These are phyloP conservation scores for Mrakiaceae sp. DNA, from an alignment of 1,284 basidiomycete genomes.

Conservation along the genomic window DNA sequence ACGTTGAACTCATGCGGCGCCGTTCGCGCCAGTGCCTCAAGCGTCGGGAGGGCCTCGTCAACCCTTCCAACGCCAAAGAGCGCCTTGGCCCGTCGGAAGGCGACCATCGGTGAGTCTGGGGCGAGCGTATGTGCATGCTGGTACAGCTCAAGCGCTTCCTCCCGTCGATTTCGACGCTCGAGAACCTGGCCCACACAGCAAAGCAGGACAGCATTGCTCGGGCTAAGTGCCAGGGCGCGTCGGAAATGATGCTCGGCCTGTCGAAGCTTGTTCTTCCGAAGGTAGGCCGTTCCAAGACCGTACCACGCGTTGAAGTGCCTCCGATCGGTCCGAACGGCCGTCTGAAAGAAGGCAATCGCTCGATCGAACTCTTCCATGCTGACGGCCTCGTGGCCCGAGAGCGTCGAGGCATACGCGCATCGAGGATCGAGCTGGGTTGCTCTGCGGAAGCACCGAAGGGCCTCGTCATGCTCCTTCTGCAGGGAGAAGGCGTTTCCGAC, in stretches of 20 bases:
- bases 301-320: slow-evolving; percentile 97
- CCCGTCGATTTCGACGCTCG: slow-evolving; percentile 62
- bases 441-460: slow-evolving; percentile 79
- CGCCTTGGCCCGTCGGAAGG: slow-evolving; percentile 80
- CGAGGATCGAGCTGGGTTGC: slow-evolving; percentile 49
- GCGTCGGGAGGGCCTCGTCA: slow-evolving; percentile 67
- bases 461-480: slow-evolving; percentile 79
- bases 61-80: slow-evolving; percentile 70
- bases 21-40: slow-evolving; percentile 61
- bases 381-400: slow-evolving; percentile 87
- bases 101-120: slow-evolving; percentile 74
- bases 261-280: slow-evolving; percentile 76
- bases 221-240: slow-evolving; percentile 78
- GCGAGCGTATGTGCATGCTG: slow-evolving; percentile 61
- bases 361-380: slow-evolving; percentile 78
- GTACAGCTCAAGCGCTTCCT: slow-evolving; percentile 62
- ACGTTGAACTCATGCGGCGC: slow-evolving; percentile 91
- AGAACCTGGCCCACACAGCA: slow-evolving; percentile 83
- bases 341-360: slow-evolving; percentile 78
- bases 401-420: slow-evolving; percentile 82
- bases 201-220: slow-evolving; percentile 75
- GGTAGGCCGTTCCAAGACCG: slow-evolving; percentile 87
- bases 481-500: slow-evolving; percentile 86
- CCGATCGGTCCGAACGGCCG: slow-evolving; percentile 70
- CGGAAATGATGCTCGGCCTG: slow-evolving; percentile 90